Evolutionary conservation across 805 yeast species (phyloP).

Genomic region (Hanseniaspora hatyaiensis): DNA sequence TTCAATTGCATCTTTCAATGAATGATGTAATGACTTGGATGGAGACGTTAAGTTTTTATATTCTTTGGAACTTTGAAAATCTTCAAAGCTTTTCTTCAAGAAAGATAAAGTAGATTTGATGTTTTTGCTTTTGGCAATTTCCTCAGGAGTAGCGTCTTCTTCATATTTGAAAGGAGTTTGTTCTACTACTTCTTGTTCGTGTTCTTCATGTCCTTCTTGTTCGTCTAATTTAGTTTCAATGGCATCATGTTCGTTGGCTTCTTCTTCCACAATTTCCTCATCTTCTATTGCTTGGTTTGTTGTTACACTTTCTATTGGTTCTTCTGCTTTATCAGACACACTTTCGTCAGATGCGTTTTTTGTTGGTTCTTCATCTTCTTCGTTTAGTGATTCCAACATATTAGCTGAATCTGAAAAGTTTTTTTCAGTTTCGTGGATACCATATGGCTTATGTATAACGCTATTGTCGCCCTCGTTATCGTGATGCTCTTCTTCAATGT

Average conservation of each 20-base stretch:
- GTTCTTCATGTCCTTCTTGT: conserved; percentile 5
- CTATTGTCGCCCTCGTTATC: too few relatives aligned
- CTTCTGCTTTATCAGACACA: neutral
- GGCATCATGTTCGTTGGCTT: neutral
- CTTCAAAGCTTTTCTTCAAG: conserved; percentile 48
- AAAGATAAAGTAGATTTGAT: conserved; percentile 31
- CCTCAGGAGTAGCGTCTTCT: conserved; percentile 21
- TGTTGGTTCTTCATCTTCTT: neutral
- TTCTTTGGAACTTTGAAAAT: conserved; percentile 49
- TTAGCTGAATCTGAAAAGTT: too few relatives aligned
- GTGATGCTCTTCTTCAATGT: too few relatives aligned
- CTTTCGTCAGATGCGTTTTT: neutral
- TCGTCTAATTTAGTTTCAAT: too few relatives aligned
- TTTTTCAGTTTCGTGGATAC: too few relatives aligned
- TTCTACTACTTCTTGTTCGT: conserved; percentile 9
- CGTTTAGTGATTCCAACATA: too few relatives aligned
- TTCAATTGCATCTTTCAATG: conserved; percentile 28
- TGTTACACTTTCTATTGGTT: conserved; percentile 16
- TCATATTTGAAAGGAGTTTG: conserved; percentile 18
- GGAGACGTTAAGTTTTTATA: conserved; percentile 36
- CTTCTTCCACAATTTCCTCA: conserved; percentile 19
- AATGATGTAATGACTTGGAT: conserved; percentile 22
- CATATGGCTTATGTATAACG: too few relatives aligned
- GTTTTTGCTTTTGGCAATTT: conserved; percentile 19
- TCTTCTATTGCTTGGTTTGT: conserved; percentile 19